phyloP scores from a whole-genome alignment of 768 basidiomycete species.

The Boletales sp. region DNA sequence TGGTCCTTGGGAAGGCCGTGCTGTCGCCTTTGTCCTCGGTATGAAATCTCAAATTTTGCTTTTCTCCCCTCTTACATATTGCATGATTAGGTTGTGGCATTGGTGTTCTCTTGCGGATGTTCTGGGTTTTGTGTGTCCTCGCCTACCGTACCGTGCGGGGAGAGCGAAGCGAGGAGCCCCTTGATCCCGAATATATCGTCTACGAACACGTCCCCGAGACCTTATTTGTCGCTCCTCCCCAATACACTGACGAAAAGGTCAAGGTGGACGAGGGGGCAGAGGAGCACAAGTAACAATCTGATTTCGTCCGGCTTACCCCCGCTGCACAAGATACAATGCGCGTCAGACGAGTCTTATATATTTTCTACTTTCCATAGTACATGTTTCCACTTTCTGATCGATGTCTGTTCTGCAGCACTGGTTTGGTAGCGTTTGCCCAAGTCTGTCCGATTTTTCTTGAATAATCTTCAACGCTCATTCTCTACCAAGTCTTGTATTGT shows the following conservation, averaged over 20 bases:
- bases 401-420: slow-evolving; percentile 3
- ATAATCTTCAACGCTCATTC: neutral
- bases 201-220: slow-evolving; percentile 49
- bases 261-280: slow-evolving; percentile 15
- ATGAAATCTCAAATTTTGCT: slow-evolving; percentile 18
- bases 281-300: slow-evolving; percentile 15
- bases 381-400: slow-evolving; percentile 4
- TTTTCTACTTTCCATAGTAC: slow-evolving; percentile 7
- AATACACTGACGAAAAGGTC: slow-evolving; percentile 58
- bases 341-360: too few species aligned
- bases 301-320: too few species aligned
- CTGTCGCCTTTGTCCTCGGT: slow-evolving; percentile 82
- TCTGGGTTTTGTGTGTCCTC: slow-evolving; percentile 69
- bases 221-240: slow-evolving; percentile 49
- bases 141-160: slow-evolving; percentile 53
- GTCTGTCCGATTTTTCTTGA: neutral
- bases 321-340: too few species aligned
- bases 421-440: neutral
- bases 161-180: slow-evolving; percentile 39
- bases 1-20: slow-evolving; percentile 80
- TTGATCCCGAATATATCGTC: slow-evolving; percentile 38
- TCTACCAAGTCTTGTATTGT: neutral
- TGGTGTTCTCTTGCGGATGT: slow-evolving; percentile 77
- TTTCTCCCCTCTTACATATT: neutral
- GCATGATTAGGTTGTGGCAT: slow-evolving; percentile 65